Evolutionary conservation across 768 basidiomycete genomes (phyloP).

Genomic region (Cantharellus cinnabarinus): DNA sequence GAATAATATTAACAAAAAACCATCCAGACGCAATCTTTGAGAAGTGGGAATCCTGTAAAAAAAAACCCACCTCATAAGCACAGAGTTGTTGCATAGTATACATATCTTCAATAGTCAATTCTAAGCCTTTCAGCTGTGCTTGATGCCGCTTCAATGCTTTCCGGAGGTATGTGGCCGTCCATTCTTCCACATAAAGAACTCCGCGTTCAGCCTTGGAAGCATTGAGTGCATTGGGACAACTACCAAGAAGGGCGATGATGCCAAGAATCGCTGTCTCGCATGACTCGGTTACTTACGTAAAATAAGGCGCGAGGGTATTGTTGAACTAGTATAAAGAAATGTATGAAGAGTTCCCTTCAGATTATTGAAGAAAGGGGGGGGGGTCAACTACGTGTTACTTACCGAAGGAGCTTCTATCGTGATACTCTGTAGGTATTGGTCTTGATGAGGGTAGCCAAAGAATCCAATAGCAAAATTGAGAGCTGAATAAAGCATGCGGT

Average conservation of each 20-base stretch:
- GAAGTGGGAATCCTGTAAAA: neutral
- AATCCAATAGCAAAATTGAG: constrained; percentile 25
- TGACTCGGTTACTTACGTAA: constrained; percentile 27
- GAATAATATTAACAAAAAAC: neutral
- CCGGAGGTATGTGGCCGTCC: constrained; percentile 53
- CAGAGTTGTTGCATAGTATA: constrained; percentile 68
- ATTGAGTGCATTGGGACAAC: constrained; percentile 41
- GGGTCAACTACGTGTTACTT: neutral
- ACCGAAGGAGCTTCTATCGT: constrained; percentile 17
- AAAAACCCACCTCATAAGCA: constrained; percentile 47
- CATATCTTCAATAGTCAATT: constrained; percentile 44
- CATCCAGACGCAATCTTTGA: neutral
- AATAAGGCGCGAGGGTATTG: constrained; percentile 72
- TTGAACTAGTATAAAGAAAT: constrained; percentile 31
- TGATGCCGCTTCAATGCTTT: constrained; percentile 42
- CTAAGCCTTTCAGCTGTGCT: constrained; percentile 35
- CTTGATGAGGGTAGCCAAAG: constrained; percentile 17
- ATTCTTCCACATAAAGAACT: constrained; percentile 33
- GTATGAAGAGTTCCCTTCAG: neutral
- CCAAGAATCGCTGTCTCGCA: neutral
- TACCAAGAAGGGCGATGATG: constrained; percentile 9
- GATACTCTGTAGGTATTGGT: constrained; percentile 17
- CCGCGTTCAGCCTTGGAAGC: constrained; percentile 35
- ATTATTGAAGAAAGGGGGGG: neutral
- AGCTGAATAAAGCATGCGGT: constrained; percentile 31